Evolutionary conservation across 495 filamentous ascomycete species (phyloP).

Genomic region (Parmelia sp.): DNA sequence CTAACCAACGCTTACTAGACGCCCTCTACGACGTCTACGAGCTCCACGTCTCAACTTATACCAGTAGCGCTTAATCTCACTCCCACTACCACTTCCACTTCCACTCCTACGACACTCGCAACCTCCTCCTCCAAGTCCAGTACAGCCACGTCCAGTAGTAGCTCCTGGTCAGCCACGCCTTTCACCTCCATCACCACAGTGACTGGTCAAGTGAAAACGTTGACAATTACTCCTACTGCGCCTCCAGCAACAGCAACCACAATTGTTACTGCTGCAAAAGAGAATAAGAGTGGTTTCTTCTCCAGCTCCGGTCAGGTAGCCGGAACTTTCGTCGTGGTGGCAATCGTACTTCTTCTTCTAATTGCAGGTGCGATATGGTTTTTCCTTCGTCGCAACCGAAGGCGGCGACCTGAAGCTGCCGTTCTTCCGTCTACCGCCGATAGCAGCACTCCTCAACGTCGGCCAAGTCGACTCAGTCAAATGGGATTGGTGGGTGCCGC

Average conservation of each 20-base stretch:
- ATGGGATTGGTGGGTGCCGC: conserved; percentile 37
- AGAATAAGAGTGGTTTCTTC: conserved; percentile 24
- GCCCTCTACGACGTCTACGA: conserved; percentile 25
- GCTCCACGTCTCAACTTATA: conserved; percentile 10
- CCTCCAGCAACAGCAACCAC: conserved; percentile 25
- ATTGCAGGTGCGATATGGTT: conserved; percentile 38
- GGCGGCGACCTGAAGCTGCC: conserved; percentile 25
- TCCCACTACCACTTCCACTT: conserved; percentile 18
- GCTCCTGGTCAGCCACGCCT: conserved; percentile 38
- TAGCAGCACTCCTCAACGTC: conserved; percentile 30
- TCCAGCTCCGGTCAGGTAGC: conserved; percentile 46
- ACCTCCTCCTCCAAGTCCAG: conserved; percentile 24
- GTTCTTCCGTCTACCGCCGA: conserved; percentile 31
- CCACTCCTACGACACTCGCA: conserved; percentile 27
- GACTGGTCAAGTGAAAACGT: conserved; percentile 44
- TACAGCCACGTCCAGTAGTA: conserved; percentile 19
- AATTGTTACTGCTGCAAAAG: conserved; percentile 33
- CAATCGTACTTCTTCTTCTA: conserved; percentile 30
- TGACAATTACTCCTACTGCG: conserved; percentile 43
- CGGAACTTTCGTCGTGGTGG: conserved; percentile 43
- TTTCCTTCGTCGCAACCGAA: conserved; percentile 38
- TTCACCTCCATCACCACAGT: conserved; percentile 43
- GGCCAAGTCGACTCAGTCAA: conserved; percentile 43
- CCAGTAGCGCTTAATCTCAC: conserved; percentile 15
- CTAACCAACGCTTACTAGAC: conserved; percentile 3